Evolutionary conservation across 371 early-diverging fungal genomes (phyloP).

Genomic region (Apophysomyces variabilis): DNA sequence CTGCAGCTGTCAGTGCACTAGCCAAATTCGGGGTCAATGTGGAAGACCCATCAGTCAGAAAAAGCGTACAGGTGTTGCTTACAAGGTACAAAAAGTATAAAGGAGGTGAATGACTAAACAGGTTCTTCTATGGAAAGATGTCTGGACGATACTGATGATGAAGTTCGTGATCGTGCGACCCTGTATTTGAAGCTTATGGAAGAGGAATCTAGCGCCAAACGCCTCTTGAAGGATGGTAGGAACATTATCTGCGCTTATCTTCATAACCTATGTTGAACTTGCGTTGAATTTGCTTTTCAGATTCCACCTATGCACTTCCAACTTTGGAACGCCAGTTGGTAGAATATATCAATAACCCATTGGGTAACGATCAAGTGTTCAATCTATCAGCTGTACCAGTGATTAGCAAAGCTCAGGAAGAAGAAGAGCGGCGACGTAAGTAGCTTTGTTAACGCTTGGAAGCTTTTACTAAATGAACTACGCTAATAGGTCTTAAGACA

Average conservation of each 20-base stretch:
- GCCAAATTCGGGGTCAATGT: constrained; percentile 91
- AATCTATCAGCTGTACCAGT: constrained; percentile 82
- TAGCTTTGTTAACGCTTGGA: not conserved
- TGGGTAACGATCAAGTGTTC: constrained; percentile 69
- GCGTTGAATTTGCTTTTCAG: constrained; percentile 32
- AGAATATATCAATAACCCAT: constrained; percentile 76
- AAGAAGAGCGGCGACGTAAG: constrained; percentile 61
- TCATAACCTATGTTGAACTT: not conserved
- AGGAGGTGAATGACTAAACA: not conserved
- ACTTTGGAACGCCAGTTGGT: constrained; percentile 87
- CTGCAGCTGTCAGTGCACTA: constrained; percentile 96
- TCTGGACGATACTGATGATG: constrained; percentile 96
- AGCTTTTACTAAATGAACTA: not conserved
- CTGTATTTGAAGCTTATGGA: constrained; percentile 85
- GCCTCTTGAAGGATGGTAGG: constrained; percentile 70
- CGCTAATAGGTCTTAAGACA: constrained; percentile 25
- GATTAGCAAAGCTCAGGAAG: constrained; percentile 82
- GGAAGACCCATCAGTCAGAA: constrained; percentile 75
- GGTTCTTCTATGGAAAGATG: constrained; percentile 63
- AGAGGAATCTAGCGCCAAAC: constrained; percentile 58
- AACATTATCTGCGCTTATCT: not conserved
- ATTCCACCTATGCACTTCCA: constrained; percentile 85
- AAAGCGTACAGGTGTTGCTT: constrained; percentile 84
- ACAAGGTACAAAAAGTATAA: constrained; percentile 48
- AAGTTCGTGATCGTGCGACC: constrained; percentile 97